Percentiles rank a stretch among this genome's conserved stretches.
Evolutionary conservation across 2,329 filamentous ascomycete species (phyloP).

Genomic region (Cladosporium sphaerospermum): DNA sequence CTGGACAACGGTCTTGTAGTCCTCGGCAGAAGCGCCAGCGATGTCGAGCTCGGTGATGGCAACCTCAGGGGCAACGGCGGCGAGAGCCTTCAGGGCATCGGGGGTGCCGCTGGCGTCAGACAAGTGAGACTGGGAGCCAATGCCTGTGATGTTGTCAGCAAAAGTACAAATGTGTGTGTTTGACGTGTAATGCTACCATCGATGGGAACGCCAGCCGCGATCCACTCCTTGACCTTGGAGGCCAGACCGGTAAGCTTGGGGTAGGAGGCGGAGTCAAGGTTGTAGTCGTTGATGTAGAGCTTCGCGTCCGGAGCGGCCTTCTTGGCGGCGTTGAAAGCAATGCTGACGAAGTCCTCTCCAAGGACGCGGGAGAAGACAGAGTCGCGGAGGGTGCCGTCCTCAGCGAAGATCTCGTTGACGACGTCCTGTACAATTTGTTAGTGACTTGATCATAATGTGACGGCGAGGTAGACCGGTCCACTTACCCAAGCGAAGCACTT

Average conservation of each 20-base stretch:
- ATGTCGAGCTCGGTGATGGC: slow-evolving; percentile 67
- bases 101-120: slow-evolving; percentile 37
- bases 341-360: slow-evolving; percentile 62
- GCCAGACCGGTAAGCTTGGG: slow-evolving; percentile 53
- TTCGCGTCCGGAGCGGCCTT: slow-evolving; percentile 55
- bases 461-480: neutral
- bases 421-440: slow-evolving; percentile 45
- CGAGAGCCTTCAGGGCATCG: slow-evolving; percentile 47
- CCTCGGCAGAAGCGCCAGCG: slow-evolving; percentile 46
- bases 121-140: slow-evolving; percentile 53
- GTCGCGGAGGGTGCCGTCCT: slow-evolving; percentile 59
- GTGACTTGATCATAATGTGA: neutral
- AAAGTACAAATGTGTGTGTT: neutral
- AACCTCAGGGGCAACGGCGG: slow-evolving; percentile 47
- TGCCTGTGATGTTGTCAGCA: slow-evolving; percentile 1
- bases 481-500: slow-evolving; percentile 53
- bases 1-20: slow-evolving; percentile 49
- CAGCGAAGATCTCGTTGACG: slow-evolving; percentile 54
- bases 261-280: slow-evolving; percentile 55
- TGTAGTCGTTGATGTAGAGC: slow-evolving; percentile 69
- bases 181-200: slow-evolving; percentile 41
- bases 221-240: slow-evolving; percentile 56
- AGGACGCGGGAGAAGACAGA: slow-evolving; percentile 63
- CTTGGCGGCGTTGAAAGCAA: slow-evolving; percentile 56
- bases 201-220: slow-evolving; percentile 56